phyloP scores from a whole-genome alignment of 441 rosid genomes.

The Syzygium malaccense region DNA sequence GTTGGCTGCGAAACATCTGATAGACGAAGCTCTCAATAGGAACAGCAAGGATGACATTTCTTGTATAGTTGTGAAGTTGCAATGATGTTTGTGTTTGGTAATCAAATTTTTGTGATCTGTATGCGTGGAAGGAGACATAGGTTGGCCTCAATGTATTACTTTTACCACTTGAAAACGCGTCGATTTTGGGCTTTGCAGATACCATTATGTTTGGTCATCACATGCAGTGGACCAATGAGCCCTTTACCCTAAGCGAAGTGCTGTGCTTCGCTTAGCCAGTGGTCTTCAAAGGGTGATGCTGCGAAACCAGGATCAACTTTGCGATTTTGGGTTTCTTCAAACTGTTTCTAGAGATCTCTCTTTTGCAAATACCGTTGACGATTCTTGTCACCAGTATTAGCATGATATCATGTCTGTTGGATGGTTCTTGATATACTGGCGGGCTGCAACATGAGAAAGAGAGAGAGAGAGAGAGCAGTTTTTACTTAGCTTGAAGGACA shows the following conservation, averaged over 20 bases:
- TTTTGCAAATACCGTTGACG: background rate
- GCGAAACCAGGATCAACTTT: background rate
- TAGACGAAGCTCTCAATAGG: slow-evolving; percentile 46
- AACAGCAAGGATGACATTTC: slow-evolving; percentile 77
- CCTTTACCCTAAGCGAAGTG: background rate
- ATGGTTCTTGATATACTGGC: background rate
- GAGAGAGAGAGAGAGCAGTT: background rate
- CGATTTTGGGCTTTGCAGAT: background rate
- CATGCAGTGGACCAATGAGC: background rate
- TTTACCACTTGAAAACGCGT: background rate
- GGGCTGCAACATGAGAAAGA: background rate
- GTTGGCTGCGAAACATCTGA: slow-evolving; percentile 51
- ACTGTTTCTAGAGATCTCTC: background rate
- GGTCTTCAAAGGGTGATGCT: background rate
- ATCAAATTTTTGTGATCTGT: background rate
- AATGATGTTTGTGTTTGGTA: slow-evolving; percentile 5
- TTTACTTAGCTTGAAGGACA: background rate
- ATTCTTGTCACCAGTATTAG: background rate
- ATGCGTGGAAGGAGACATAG: background rate
- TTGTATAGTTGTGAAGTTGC: slow-evolving; percentile 50
- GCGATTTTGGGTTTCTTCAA: background rate
- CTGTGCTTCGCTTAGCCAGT: background rate
- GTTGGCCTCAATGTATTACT: background rate
- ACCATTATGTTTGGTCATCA: background rate
- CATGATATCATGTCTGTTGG: background rate